A percentile compares a stretch with the other conserved stretches of the same genome.
Evolutionary conservation across 768 basidiomycete genomes (phyloP).

Genomic region (Sporobolomyces phaffii): DNA sequence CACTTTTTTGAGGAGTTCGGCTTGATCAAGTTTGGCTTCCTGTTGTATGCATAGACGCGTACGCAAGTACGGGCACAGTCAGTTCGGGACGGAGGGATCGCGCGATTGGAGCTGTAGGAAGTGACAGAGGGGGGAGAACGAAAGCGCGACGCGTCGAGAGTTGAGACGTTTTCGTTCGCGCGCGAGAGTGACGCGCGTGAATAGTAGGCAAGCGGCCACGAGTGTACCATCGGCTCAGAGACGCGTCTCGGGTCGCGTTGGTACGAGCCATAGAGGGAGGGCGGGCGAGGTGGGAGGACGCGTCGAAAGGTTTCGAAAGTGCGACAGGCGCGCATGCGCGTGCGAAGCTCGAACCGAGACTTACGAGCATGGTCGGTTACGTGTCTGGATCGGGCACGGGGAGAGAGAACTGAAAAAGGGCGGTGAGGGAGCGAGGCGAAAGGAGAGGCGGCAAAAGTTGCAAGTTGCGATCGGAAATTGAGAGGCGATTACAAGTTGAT

Average conservation of each 20-base stretch:
- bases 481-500: no score
- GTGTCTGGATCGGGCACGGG: no score
- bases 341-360: neutral
- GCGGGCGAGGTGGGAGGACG: neutral
- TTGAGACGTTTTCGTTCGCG: no score
- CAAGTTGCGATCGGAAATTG: no score
- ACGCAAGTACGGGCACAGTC: neutral
- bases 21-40: conserved; percentile 85
- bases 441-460: neutral
- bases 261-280: neutral
- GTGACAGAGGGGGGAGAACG: neutral
- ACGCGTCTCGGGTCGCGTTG: no score
- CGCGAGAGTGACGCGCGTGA: no score
- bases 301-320: neutral
- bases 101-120: no score
- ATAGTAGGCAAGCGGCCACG: no score
- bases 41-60: conserved; percentile 17
- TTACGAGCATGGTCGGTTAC: neutral
- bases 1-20: conserved; percentile 74
- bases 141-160: neutral
- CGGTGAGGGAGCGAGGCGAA: neutral
- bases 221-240: no score
- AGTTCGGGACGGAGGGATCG: no score
- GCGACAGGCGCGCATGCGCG: neutral
- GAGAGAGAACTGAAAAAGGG: neutral